A percentile compares a stretch with the other conserved stretches of the same genome.
Conservation (phyloP, 768 basidiomycete species). For the Russula abietina region DNA sequence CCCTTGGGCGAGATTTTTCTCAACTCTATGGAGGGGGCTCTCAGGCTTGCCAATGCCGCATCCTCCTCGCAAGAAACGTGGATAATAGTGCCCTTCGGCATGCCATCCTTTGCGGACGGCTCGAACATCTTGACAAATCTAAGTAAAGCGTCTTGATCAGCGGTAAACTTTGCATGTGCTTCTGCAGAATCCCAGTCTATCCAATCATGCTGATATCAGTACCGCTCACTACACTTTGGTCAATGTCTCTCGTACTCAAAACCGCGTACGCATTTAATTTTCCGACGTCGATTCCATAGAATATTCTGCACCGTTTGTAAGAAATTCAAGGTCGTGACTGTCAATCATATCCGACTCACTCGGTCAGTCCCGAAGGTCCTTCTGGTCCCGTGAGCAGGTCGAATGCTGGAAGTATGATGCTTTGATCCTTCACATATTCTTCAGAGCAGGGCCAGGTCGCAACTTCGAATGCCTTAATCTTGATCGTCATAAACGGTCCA, state of each 20-base stretch:
- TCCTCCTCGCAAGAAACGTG: constrained; percentile 2
- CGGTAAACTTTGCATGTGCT: neutral
- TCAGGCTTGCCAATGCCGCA: constrained; percentile 4
- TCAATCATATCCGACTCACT: constrained; percentile 1
- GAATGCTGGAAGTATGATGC: constrained; percentile 1
- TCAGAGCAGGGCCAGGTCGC: constrained; percentile 13
- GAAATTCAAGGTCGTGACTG: neutral
- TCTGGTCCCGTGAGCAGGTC: neutral
- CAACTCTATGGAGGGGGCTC: constrained; percentile 9
- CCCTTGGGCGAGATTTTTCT: constrained; percentile 1
- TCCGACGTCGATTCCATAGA: constrained; percentile 3
- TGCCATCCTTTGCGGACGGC: constrained; percentile 2
- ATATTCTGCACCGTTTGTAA: neutral
- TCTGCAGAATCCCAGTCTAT: constrained; percentile 11
- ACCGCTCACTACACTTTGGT: neutral
- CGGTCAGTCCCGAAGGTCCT: constrained; percentile 1
- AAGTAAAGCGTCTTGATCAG: neutral
- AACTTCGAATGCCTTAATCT: constrained; percentile 9
- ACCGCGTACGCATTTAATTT: constrained; percentile 5
- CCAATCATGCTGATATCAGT: neutral
- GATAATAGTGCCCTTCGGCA: constrained; percentile 3
- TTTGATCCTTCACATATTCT: constrained; percentile 3
- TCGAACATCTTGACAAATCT: constrained; percentile 7
- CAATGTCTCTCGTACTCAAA: neutral
- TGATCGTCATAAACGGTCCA: neutral